Evolutionary conservation across 192 early-diverging fungal genomes (phyloP).

Genomic region (Coemansia sp.): DNA sequence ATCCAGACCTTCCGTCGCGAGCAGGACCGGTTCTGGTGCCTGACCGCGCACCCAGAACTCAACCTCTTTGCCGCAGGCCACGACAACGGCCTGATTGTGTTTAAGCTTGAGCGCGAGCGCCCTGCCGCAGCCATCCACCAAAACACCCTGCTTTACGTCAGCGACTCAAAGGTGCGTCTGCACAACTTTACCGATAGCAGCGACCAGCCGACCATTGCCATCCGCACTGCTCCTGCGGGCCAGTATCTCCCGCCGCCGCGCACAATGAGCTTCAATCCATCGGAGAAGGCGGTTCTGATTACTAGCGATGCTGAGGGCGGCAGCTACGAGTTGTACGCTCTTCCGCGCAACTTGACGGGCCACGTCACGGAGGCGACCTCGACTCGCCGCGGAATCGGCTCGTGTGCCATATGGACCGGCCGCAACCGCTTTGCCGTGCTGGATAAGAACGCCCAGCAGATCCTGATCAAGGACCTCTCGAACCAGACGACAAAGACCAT

Average conservation of each 20-base stretch:
- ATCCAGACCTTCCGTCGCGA: slow-evolving; percentile 96
- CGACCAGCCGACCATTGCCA: slow-evolving; percentile 73
- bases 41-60: slow-evolving; percentile 94
- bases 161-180: slow-evolving; percentile 79
- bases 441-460: slow-evolving; percentile 78
- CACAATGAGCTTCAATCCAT: slow-evolving; percentile 90
- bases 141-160: slow-evolving; percentile 81
- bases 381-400: slow-evolving; percentile 74
- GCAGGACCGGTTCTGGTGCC: slow-evolving; percentile 94
- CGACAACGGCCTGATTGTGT: slow-evolving; percentile 96
- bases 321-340: slow-evolving; percentile 82
- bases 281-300: slow-evolving; percentile 85
- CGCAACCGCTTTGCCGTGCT: slow-evolving; percentile 97
- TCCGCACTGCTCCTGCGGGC: slow-evolving; percentile 66
- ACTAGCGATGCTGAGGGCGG: slow-evolving; percentile 83
- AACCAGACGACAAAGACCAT: slow-evolving; percentile 90
- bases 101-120: slow-evolving; percentile 97
- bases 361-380: slow-evolving; percentile 46
- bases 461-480: slow-evolving; percentile 81
- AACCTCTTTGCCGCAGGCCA: slow-evolving; percentile 99
- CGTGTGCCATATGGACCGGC: slow-evolving; percentile 87
- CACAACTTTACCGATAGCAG: slow-evolving; percentile 77
- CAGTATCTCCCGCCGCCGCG: slow-evolving; percentile 73
- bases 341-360: slow-evolving; percentile 66
- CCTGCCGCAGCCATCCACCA: slow-evolving; percentile 86